phyloP scores from a whole-genome alignment of 345 rosid species.

The Leavenworthia alabamica region DNA sequence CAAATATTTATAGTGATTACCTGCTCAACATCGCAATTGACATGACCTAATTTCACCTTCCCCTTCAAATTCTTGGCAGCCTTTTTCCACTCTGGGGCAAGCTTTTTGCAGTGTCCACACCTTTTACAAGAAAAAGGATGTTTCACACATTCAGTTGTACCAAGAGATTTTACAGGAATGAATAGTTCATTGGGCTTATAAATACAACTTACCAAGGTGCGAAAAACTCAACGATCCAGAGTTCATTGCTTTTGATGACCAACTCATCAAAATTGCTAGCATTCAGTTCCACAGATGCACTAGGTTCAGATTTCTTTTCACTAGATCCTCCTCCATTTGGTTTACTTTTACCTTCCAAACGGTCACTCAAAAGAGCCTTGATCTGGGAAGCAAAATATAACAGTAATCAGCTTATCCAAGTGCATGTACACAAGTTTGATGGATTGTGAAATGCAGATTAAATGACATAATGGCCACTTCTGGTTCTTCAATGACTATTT shows the following conservation, averaged over 20 bases:
- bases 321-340: constrained; percentile 55
- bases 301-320: constrained; percentile 53
- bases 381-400: constrained; percentile 38
- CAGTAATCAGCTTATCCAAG: constrained; percentile 2
- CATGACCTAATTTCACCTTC: constrained; percentile 94
- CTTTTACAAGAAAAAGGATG: constrained; percentile 32
- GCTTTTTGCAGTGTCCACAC: constrained; percentile 98
- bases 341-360: constrained; percentile 63
- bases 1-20: constrained; percentile 30
- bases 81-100: constrained; percentile 98
- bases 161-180: not conserved
- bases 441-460: not conserved
- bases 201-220: constrained; percentile 81
- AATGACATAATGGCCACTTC: constrained; percentile 1
- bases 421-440: not conserved
- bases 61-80: constrained; percentile 94
- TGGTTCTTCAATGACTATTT: not conserved
- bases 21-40: constrained; percentile 90
- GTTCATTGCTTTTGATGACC: constrained; percentile 92
- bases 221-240: constrained; percentile 95
- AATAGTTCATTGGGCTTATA: not conserved
- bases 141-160: not conserved
- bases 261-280: constrained; percentile 81
- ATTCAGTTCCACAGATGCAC: constrained; percentile 69
- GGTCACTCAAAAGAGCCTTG: constrained; percentile 79